These are phyloP conservation scores for Fraxinus nigra DNA, from an alignment of 305 asterid genomes.

Conservation along the genomic window DNA sequence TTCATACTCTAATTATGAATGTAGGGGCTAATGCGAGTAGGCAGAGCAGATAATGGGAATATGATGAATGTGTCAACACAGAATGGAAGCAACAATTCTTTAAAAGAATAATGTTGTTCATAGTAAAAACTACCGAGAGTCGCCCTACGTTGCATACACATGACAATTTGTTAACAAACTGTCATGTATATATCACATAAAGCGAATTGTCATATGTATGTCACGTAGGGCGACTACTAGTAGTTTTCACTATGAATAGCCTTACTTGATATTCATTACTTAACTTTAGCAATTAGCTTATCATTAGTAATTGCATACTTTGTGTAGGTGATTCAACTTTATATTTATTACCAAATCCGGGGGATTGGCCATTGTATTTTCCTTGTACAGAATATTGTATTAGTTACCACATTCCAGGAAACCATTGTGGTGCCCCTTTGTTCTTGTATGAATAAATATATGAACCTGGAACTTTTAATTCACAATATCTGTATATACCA, in stretches of 20 bases:
- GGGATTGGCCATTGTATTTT: neutral
- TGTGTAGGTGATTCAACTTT: neutral
- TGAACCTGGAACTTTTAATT: neutral
- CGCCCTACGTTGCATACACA: too few species aligned
- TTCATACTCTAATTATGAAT: neutral
- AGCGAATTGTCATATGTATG: too few species aligned
- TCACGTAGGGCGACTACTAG: too few species aligned
- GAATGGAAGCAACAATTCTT: neutral
- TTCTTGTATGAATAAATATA: neutral
- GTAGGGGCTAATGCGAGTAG: neutral
- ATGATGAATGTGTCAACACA: neutral
- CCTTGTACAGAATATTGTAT: neutral
- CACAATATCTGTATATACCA: neutral
- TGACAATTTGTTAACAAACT: too few species aligned
- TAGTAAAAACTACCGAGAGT: too few species aligned
- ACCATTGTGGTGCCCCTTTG: neutral
- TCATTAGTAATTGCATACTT: neutral
- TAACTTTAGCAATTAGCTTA: neutral
- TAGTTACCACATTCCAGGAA: neutral
- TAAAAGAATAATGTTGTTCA: too few species aligned
- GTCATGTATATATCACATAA: too few species aligned
- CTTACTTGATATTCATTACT: neutral
- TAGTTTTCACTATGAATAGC: too few species aligned
- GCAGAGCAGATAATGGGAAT: neutral
- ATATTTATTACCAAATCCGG: neutral